Evolutionary conservation across 352 stramenopile genomes (phyloP), one percentile per base, ranked within the genome.

Genomic region (Globisporangium iwayamae): DNA sequence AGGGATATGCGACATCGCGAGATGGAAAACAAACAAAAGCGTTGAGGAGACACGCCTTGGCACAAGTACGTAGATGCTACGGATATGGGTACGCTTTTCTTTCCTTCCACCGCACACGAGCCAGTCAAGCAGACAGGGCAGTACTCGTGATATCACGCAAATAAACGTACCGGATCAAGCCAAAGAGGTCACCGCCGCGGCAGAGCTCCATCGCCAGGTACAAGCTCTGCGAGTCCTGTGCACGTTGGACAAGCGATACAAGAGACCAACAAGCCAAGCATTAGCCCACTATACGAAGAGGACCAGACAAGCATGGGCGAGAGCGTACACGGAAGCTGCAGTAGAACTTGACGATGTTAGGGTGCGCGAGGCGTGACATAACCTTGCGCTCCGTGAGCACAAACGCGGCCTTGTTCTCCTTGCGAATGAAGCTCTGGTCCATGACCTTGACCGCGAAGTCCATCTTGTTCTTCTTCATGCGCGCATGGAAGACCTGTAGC

Each of bases 401-500:
- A 62, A 94, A 93, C n/a, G 79, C 85, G 47, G 89, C 88, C 70
- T 97, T 96, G 70, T 96, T 96, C 70, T 96, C 90, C 70, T 93
- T 93, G 73, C 86, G 86, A 54, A 97, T 96, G 64, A 93, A 94
- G 61, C 70, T 74, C 71, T 97, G 89, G 65, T 97, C 89, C 89
- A 97, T 97, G 56, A 97, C 89, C 65, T 97, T 97, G 53, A 97
- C 76, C 2, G 90, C 90, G 41, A 96, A 90, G 63, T 97, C 85
- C 66, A 83, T 68, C 53, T 70, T 73, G 58, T 73, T 90, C 50
- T 83, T 84, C 72, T 97, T 97, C 59, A 90, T 72, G 41, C 87
- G 82, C 53, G 87, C 87, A 77, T 96, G 87, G 55, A 95, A 94
- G 10, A 94, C 87, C 87, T 96, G n/a, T 14, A 41, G 39, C 50